Evolutionary conservation across 2,329 filamentous ascomycete species (phyloP).

Genomic region (Botryosphaeria agaves): DNA sequence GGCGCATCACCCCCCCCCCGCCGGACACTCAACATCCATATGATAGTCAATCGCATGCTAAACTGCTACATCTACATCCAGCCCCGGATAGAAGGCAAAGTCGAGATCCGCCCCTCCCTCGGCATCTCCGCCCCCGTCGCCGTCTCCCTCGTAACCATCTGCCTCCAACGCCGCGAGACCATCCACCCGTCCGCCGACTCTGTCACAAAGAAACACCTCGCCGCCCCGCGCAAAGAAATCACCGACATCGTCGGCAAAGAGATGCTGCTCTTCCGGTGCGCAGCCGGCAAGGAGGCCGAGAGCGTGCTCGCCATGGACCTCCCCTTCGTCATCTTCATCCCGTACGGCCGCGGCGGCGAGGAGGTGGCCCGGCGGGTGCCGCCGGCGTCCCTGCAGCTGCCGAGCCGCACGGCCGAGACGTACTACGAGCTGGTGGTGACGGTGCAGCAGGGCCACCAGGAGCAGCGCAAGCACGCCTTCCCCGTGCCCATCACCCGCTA

Average conservation of each 20-base stretch:
- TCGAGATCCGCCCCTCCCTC: conserved; percentile 78
- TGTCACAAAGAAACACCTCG: conserved; percentile 78
- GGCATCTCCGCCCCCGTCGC: conserved; percentile 80
- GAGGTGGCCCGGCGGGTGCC: conserved; percentile 82
- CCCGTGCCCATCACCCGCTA: conserved; percentile 84
- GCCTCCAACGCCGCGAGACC: conserved; percentile 79
- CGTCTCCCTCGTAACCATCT: conserved; percentile 86
- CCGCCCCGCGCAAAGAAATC: conserved; percentile 77
- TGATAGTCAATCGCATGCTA: neutral
- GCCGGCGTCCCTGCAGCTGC: conserved; percentile 76
- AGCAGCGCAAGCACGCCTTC: conserved; percentile 81
- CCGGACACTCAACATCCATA: neutral
- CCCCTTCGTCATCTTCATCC: conserved; percentile 93
- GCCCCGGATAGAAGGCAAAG: conserved; percentile 95
- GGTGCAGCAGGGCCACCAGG: conserved; percentile 74
- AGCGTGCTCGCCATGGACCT: conserved; percentile 90
- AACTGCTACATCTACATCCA: conserved; percentile 20
- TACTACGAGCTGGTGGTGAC: conserved; percentile 94
- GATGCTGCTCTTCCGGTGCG: conserved; percentile 76
- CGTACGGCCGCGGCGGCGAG: conserved; percentile 78
- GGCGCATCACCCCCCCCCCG: too few relatives aligned
- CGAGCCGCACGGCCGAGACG: conserved; percentile 88
- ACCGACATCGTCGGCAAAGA: conserved; percentile 92
- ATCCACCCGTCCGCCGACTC: conserved; percentile 95
- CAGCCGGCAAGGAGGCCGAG: conserved; percentile 69